phyloP scores from a whole-genome alignment of 345 rosid genomes.

The Gossypium longicalyx region DNA sequence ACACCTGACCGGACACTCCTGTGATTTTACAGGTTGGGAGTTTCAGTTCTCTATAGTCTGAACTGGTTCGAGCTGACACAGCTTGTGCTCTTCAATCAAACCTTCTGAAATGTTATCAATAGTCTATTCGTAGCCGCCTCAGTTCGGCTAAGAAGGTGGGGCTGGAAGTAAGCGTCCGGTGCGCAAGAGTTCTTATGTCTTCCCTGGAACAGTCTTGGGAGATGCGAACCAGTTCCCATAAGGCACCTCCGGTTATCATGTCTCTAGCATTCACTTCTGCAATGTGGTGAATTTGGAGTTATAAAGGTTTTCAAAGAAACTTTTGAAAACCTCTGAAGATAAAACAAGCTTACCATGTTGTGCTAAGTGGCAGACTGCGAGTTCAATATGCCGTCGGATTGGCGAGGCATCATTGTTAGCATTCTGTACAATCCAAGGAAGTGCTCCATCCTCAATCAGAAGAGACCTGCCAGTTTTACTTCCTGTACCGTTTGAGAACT shows the following conservation, averaged over 20 bases:
- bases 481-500: slow-evolving; percentile 43
- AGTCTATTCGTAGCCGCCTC: slow-evolving; percentile 56
- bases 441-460: slow-evolving; percentile 87
- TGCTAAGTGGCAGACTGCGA: slow-evolving; percentile 94
- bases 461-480: slow-evolving; percentile 74
- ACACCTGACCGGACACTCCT: slow-evolving; percentile 6
- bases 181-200: slow-evolving; percentile 82
- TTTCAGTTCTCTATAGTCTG: background rate
- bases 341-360: slow-evolving; percentile 63
- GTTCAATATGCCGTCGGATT: slow-evolving; percentile 80
- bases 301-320: slow-evolving; percentile 5
- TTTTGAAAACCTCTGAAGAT: background rate
- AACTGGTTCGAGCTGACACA: background rate
- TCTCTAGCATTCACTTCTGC: slow-evolving; percentile 89
- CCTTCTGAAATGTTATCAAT: slow-evolving; percentile 20
- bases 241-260: slow-evolving; percentile 87
- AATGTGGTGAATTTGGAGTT: slow-evolving; percentile 5
- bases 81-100: background rate
- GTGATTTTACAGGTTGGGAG: slow-evolving; percentile 8
- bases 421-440: slow-evolving; percentile 91
- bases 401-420: slow-evolving; percentile 78
- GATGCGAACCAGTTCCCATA: slow-evolving; percentile 86
- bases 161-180: slow-evolving; percentile 64
- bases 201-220: slow-evolving; percentile 86
- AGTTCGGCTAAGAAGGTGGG: slow-evolving; percentile 64